phyloP scores from a whole-genome alignment of 2,329 filamentous ascomycete species.

The Verticillium albo-atrum region DNA sequence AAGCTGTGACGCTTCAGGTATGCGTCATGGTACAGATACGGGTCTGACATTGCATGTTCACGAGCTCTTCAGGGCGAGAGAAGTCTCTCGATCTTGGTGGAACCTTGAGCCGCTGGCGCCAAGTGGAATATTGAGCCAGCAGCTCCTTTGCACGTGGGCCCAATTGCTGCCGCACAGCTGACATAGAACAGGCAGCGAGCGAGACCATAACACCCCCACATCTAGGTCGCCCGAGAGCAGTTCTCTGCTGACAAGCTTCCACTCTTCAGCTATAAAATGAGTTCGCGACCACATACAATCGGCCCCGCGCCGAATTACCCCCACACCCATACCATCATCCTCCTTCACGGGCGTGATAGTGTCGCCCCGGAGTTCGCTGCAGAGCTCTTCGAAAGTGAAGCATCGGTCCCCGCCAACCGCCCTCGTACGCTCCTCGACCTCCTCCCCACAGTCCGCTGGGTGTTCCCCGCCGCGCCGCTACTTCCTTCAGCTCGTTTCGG shows the following conservation, averaged over 20 bases:
- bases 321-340: conserved; percentile 41
- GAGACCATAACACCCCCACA: not conserved
- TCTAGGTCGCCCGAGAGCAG: too few species aligned
- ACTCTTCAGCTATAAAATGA: not conserved
- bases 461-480: conserved; percentile 19
- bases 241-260: not conserved
- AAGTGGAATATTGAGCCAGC: too few species aligned
- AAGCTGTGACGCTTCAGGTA: conserved; percentile 54
- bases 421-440: conserved; percentile 15
- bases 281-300: not conserved
- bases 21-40: conserved; percentile 62
- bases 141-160: too few species aligned
- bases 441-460: conserved; percentile 20
- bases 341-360: conserved; percentile 40
- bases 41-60: conserved; percentile 44
- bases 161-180: too few species aligned
- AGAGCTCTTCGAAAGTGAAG: conserved; percentile 34
- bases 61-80: not conserved
- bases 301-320: not conserved
- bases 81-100: not conserved
- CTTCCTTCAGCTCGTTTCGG: conserved; percentile 15
- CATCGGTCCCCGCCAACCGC: conserved; percentile 12
- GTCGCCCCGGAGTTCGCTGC: conserved; percentile 28
- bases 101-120: too few species aligned
- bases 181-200: too few species aligned